Conservation (phyloP, 768 basidiomycete species). For the Leccinum longicurvipes region DNA sequence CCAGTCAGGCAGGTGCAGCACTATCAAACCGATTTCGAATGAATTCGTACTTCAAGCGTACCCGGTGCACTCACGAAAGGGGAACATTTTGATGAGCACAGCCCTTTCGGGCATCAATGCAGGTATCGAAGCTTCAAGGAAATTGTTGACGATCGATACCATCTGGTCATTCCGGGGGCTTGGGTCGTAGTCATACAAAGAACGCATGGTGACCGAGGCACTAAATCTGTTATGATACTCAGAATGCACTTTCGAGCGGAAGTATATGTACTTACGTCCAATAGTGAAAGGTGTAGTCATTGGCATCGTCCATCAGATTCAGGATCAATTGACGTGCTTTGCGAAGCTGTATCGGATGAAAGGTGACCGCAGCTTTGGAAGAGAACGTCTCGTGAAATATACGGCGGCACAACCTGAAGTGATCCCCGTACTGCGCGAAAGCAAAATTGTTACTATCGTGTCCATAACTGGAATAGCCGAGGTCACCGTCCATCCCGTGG, state of each 20-base stretch:
- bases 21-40: constrained; percentile 5
- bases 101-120: constrained; percentile 14
- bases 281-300: constrained; percentile 6
- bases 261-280: constrained; percentile 5
- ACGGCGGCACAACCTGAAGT: constrained; percentile 11
- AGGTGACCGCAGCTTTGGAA: neutral
- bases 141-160: constrained; percentile 12
- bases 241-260: neutral
- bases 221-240: constrained; percentile 24
- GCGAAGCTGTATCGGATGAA: constrained; percentile 6
- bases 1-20: constrained; percentile 28
- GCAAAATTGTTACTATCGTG: constrained; percentile 9
- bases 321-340: constrained; percentile 7
- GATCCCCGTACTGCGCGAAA: constrained; percentile 11
- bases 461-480: constrained; percentile 12
- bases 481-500: neutral
- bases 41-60: neutral
- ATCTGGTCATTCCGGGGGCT: constrained; percentile 12
- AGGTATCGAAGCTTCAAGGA: constrained; percentile 1
- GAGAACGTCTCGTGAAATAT: constrained; percentile 16
- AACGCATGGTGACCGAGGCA: constrained; percentile 27
- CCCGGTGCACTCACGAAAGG: constrained; percentile 12
- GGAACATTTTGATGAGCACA: constrained; percentile 11
- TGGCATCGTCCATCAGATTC: constrained; percentile 5
- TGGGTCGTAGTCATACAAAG: constrained; percentile 21